Evolutionary conservation across 371 early-diverging fungal genomes (phyloP), one percentile per base, ranked within the genome.

Genomic region (Chytridium lagenaria): DNA sequence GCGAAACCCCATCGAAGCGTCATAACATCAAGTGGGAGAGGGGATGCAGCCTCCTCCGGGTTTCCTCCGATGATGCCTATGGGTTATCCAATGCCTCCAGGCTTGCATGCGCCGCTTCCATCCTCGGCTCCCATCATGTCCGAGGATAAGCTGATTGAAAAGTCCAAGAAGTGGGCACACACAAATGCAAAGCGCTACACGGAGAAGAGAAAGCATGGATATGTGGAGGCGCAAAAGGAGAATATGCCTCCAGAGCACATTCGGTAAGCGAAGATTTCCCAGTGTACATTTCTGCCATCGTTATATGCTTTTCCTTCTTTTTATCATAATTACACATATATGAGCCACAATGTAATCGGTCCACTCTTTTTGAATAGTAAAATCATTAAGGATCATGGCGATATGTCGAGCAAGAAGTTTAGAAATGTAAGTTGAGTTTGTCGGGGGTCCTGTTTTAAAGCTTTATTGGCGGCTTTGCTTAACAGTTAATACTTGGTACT

Each of bases 181-280:
- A 81, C 96, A 73, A 95, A 95, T 81, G 82, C 93, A 57, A 93
- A 95, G 82, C 92, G 94, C 57, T 97, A 96, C 80, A 92, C 93
- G 71, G 95, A 93, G 69, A 95, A 94, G 84, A 88, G 94, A 75
- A 94, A 94, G 82, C 94, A 94, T 86, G 97, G 94, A 84, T 88
- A 82, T 71, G 81, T 83, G 59, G 87, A 85, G 72, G 79, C 76
- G 1, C 83, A 84, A 69, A 98, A 98, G 82, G 94, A 90, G 55
- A 89, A 93, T 69, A 95, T 99, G 97, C 99, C 99, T 38, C 95
- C 96, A 39, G 99, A 99, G 77, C 98, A 98, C 85, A 85, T 97
- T 76, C 95, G 83, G 83, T 80, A 40, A 1, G 69, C 31, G 10
- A 16, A n/a, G n/a, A n/a, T n/a, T n/a, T n/a, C n/a, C n/a, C n/a